Conservation (phyloP, 148 eudicot species). For the Silene latifolia region DNA sequence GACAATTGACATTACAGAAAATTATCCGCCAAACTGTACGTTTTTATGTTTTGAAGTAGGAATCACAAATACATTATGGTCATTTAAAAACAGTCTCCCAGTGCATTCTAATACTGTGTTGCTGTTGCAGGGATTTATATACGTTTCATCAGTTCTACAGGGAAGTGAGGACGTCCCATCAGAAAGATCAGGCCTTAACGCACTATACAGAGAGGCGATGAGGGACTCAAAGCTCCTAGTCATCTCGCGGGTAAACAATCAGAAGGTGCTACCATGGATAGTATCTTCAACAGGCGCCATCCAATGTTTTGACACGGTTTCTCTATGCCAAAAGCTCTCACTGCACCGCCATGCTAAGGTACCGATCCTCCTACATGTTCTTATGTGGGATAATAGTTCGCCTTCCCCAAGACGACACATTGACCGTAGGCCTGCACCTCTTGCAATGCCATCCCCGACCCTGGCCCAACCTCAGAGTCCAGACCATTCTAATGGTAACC, state of each 20-base stretch:
- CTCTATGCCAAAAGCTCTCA: slow-evolving; percentile 80
- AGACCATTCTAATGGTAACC: slow-evolving; percentile 8
- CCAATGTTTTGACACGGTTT: slow-evolving; percentile 77
- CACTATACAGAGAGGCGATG: slow-evolving; percentile 54
- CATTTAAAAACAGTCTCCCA: no score
- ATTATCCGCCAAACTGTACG: no score
- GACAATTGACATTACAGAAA: no score
- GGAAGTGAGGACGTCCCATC: slow-evolving; percentile 55
- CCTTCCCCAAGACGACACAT: slow-evolving; percentile 22
- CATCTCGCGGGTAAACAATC: slow-evolving; percentile 59
- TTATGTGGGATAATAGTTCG: slow-evolving; percentile 43
- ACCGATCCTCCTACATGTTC: slow-evolving; percentile 53
- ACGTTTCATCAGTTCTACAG: slow-evolving; percentile 59
- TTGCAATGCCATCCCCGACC: slow-evolving; percentile 23
- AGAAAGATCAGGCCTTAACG: slow-evolving; percentile 60
- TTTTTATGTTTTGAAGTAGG: no score
- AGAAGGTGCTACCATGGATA: slow-evolving; percentile 86
- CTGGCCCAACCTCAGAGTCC: background rate
- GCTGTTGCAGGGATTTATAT: slow-evolving; percentile 62
- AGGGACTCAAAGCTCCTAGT: slow-evolving; percentile 49
- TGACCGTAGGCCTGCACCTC: slow-evolving; percentile 20
- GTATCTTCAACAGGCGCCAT: slow-evolving; percentile 66
- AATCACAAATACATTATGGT: no score
- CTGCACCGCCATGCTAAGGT: slow-evolving; percentile 65
- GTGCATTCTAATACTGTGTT: no score